A percentile compares a stretch with the other conserved stretches of the same genome.
Evolutionary conservation across 2,329 filamentous ascomycete genomes (phyloP).

Genomic region (Monilinia laxa): DNA sequence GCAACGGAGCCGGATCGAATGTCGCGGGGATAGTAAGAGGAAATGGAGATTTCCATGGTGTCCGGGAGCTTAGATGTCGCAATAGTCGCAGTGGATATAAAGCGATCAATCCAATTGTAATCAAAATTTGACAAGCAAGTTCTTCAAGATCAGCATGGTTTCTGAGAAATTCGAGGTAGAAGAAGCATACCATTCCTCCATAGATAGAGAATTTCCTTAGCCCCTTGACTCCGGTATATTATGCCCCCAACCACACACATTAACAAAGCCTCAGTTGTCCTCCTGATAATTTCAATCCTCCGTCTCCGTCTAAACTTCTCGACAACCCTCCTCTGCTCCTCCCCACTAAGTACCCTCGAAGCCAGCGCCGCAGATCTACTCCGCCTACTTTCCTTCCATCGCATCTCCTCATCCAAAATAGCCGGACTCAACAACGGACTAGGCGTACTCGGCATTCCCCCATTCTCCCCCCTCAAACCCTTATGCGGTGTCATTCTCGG

Average conservation of each 20-base stretch:
- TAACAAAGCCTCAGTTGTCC: constrained; percentile 53
- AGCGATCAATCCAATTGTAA: constrained; percentile 45
- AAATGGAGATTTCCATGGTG: constrained; percentile 32
- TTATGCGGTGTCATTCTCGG: constrained; percentile 73
- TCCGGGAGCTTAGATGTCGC: constrained; percentile 43
- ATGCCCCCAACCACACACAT: constrained; percentile 51
- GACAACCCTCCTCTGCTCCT: constrained; percentile 32
- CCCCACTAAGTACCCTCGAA: constrained; percentile 23
- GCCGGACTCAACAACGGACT: constrained; percentile 56
- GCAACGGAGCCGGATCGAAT: constrained; percentile 90
- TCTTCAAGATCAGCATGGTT: constrained; percentile 35
- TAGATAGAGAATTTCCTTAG: constrained; percentile 46
- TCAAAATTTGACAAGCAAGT: constrained; percentile 35
- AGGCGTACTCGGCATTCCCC: constrained; percentile 52
- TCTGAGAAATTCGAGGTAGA: background rate
- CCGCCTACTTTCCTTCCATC: constrained; percentile 25
- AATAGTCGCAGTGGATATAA: constrained; percentile 62
- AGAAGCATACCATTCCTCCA: constrained; percentile 51
- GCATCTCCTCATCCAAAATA: constrained; percentile 43
- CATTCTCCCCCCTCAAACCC: constrained; percentile 66
- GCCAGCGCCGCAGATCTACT: constrained; percentile 17
- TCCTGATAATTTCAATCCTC: constrained; percentile 53
- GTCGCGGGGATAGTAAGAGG: constrained; percentile 60
- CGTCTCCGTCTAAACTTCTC: constrained; percentile 44
- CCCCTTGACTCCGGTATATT: constrained; percentile 46